These are phyloP conservation scores for Picea abies DNA, from an alignment of 83 land plant genomes.

Conservation along the genomic window DNA sequence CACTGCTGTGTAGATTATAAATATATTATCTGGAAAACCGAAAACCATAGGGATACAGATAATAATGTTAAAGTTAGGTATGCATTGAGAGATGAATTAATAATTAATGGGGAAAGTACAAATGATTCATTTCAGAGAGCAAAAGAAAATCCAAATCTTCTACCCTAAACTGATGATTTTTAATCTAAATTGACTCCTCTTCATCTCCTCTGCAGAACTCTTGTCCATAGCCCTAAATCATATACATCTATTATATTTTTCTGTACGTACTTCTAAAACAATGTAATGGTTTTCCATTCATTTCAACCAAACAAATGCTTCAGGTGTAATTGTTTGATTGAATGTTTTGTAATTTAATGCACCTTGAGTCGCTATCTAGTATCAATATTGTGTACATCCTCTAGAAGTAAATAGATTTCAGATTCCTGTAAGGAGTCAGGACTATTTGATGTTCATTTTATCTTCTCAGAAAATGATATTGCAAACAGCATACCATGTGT, in stretches of 20 bases:
- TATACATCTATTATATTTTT: neutral
- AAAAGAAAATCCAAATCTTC: no score
- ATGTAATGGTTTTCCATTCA: neutral
- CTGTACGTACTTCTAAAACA: neutral
- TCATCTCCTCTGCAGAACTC: no score
- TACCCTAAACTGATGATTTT: no score
- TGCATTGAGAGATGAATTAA: no score
- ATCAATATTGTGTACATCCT: neutral
- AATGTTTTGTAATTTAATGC: neutral
- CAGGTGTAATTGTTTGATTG: neutral
- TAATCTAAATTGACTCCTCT: no score
- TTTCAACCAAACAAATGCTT: neutral
- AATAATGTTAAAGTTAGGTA: no score
- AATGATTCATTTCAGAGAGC: no score
- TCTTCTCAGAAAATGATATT: neutral
- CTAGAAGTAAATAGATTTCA: neutral
- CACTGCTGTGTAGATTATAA: no score
- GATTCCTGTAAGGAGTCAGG: neutral
- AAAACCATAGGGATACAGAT: no score
- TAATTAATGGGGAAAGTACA: no score
- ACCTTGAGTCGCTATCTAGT: neutral
- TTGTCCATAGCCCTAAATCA: neutral
- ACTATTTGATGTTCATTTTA: neutral
- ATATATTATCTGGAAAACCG: no score
- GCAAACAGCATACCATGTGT: slow-evolving; percentile 1